Evolutionary conservation across 2,329 filamentous ascomycete species (phyloP), one percentile per base, ranked within the genome.

Genomic region (Cercospora sesami): DNA sequence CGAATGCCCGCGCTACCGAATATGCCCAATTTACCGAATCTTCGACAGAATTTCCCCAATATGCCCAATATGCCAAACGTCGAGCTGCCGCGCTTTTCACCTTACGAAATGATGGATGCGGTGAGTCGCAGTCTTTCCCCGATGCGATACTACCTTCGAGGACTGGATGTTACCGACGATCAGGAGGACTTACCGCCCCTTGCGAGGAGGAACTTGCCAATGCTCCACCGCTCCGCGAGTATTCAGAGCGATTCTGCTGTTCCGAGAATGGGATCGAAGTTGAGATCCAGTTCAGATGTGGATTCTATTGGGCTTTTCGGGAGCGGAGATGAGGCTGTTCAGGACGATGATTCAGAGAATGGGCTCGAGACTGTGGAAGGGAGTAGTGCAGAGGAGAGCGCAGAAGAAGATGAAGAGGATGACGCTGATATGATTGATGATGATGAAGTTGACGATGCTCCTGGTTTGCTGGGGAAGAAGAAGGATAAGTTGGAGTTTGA

Each of bases 91-190:
- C 76, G 78, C 39, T 82, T 82, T 21, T 80, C 79, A 5, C 78
- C 82, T 0, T 81, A 82, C 67, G 82, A 83, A 51, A 81, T 84
- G 69, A 73, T 84, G 7, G 80, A 83, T 60, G 78, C 82, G 0
- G 79, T 84, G 26, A 80, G 79, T 6, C 76, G 81, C 55, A 81
- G 80, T 36, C 69, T 84, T 0, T 79, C 78, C 1, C 82, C 83
- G 5, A 81, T 84, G 71, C 74, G 82, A 14, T 82, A 82, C 63
- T 83, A 84, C 57, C 69, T 83, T 7, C 73, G 76, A 48, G 76
- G 76, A 7, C 60, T 76, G 33, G 77, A 78, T 67, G 66, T 71
- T 10, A 59, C 63, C 9, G 74, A 75, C 21, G 69, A 62, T 10
- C 64, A 66, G n/a, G 45, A 61, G 21, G 55, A 28, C 10, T 1